Evolutionary conservation across 1,284 basidiomycete genomes (phyloP), one percentile per base, ranked within the genome.

Genomic region (Somion occarium): DNA sequence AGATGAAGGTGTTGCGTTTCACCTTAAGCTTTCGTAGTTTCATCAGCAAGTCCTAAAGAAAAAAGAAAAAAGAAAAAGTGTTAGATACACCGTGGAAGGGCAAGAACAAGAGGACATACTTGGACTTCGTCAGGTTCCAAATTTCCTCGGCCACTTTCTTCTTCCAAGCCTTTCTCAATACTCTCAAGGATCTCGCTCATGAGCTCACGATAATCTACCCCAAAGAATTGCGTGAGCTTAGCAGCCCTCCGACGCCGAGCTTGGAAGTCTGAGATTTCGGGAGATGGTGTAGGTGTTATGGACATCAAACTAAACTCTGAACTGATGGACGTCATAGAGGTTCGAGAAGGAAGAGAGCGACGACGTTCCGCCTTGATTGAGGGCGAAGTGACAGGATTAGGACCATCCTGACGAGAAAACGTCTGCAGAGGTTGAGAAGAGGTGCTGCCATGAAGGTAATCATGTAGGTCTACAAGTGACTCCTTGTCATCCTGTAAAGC

Each of bases 151-250:
- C 71, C 75, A 46, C 74, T 66, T 63, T 89, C 88, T 57, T 85
- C 78, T 60, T 86, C 80, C 42, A 91, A 71, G 44, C 85, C 85
- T 54, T 72, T 78, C 67, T 91, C 88, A 59, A 91, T 83, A 54
- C 83, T 88, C 55, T 88, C 85, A 56, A 91, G 67, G 20, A 91
- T 79, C 61, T 90, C 84, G 43, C 73, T 75, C 54, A 91, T 82
- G 51, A 91, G 69, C 49, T 86, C 84, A 24, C 81, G 77, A 62
- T 91, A 90, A 64, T 88, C 77, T 43, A 90, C 89, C 15, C 88
- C 88, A 64, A 91, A 91, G 73, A 91, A 91, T 66, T 85, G 77
- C 23, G 84, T 83, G 53, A 91, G 72, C 71, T 91, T 91, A 50
- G 88, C 87, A 2, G 87, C 88, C 48, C 83, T 74, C 37, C 80